These are phyloP conservation scores for Leptomonas seymouri DNA, from an alignment of 208 protist species.

Conservation along the genomic window DNA sequence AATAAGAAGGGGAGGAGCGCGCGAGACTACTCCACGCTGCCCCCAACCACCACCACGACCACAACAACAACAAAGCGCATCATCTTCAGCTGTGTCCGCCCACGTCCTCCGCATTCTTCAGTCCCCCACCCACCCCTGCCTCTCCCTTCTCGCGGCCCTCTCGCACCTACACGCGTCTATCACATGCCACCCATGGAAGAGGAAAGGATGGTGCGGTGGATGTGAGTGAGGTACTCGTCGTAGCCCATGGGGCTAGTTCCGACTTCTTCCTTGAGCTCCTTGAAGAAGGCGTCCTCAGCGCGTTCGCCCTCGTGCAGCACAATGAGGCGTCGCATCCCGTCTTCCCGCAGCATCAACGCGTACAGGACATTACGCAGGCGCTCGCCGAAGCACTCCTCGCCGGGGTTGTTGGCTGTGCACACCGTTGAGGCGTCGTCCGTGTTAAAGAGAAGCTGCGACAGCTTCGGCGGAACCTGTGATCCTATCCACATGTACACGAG, in stretches of 20 bases:
- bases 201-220: slow-evolving; percentile 65
- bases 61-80: too few species aligned
- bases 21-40: too few species aligned
- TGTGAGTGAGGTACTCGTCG: slow-evolving; percentile 65
- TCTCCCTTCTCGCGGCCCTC: background rate
- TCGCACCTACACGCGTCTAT: background rate
- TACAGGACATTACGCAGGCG: slow-evolving; percentile 72
- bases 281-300: slow-evolving; percentile 82
- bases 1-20: too few species aligned
- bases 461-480: slow-evolving; percentile 42
- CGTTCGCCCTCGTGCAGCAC: slow-evolving; percentile 80
- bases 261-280: slow-evolving; percentile 79
- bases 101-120: too few species aligned
- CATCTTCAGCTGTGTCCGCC: too few species aligned
- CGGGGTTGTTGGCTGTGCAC: slow-evolving; percentile 46
- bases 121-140: too few species aligned
- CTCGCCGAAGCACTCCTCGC: slow-evolving; percentile 69
- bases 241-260: slow-evolving; percentile 48
- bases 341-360: slow-evolving; percentile 66
- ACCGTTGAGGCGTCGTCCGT: slow-evolving; percentile 51
- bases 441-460: slow-evolving; percentile 66
- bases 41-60: too few species aligned
- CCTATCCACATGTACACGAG: slow-evolving; percentile 91
- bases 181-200: slow-evolving; percentile 6
- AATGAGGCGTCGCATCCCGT: slow-evolving; percentile 80